phyloP scores from a whole-genome alignment of 2,329 filamentous ascomycete genomes.

The Zymoseptoria ardabiliae region DNA sequence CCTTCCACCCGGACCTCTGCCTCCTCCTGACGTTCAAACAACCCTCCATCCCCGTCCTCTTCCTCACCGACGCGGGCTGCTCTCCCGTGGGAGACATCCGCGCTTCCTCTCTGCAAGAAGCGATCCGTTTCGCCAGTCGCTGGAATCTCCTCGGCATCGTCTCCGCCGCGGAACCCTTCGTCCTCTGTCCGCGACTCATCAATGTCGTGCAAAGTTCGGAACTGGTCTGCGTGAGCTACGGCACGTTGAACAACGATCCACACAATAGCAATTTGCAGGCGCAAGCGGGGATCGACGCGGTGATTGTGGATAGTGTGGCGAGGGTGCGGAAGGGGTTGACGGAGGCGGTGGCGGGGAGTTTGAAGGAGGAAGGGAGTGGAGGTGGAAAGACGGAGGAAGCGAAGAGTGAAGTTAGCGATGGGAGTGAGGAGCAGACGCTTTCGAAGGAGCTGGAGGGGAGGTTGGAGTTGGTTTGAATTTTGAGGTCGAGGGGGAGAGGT shows the following conservation, averaged over 20 bases:
- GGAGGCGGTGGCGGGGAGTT: constrained; percentile 20
- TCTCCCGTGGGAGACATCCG: constrained; percentile 76
- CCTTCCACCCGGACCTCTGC: constrained; percentile 96
- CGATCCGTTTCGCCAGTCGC: constrained; percentile 83
- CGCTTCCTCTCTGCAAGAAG: constrained; percentile 87
- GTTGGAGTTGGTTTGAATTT: constrained; percentile 66
- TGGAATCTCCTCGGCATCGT: constrained; percentile 96
- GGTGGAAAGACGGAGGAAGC: background rate
- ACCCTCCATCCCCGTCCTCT: constrained; percentile 89
- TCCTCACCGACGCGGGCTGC: constrained; percentile 85
- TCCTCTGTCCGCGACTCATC: constrained; percentile 81
- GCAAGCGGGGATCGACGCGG: constrained; percentile 90
- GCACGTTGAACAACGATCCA: constrained; percentile 80
- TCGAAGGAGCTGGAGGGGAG: constrained; percentile 39
- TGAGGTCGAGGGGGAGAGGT: too few species aligned
- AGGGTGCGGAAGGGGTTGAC: constrained; percentile 88
- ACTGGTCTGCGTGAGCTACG: constrained; percentile 90
- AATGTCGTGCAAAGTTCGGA: constrained; percentile 90
- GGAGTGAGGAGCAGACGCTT: background rate
- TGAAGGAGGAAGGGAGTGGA: background rate
- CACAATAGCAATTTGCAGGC: constrained; percentile 84
- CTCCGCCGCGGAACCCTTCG: constrained; percentile 76
- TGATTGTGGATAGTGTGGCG: constrained; percentile 92
- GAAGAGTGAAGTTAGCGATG: background rate
- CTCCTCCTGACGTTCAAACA: constrained; percentile 93